phyloP scores from a whole-genome alignment of 2,329 filamentous ascomycete genomes.

The Aspergillus sclerotialis region DNA sequence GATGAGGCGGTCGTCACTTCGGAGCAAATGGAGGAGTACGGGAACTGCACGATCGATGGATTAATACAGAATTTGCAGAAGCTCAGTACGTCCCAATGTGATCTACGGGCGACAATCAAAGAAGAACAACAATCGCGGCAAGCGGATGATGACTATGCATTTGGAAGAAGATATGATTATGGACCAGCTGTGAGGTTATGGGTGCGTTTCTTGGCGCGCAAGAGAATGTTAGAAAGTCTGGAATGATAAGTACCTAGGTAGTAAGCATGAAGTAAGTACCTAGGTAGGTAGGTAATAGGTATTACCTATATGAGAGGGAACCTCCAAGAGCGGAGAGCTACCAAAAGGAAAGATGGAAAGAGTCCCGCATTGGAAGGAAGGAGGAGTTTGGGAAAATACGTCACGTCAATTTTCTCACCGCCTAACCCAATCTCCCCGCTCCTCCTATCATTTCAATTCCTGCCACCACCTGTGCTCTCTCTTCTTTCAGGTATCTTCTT shows the following conservation, averaged over 20 bases:
- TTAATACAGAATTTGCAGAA: constrained; percentile 23
- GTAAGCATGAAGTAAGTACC: constrained; percentile 6
- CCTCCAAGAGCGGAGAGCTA: no score
- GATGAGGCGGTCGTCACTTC: constrained; percentile 22
- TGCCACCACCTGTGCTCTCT: no score
- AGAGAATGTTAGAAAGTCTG: constrained; percentile 47
- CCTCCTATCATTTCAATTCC: no score
- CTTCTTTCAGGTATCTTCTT: no score
- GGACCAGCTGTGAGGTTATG: constrained; percentile 62
- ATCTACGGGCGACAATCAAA: constrained; percentile 28
- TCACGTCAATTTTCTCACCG: no score
- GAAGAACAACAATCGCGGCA: constrained; percentile 34
- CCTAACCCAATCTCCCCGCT: no score
- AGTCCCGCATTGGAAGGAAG: neutral
- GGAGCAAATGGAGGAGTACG: constrained; percentile 17
- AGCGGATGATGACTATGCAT: constrained; percentile 35
- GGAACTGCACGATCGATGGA: constrained; percentile 16
- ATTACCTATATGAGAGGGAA: no score
- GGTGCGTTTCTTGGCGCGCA: constrained; percentile 62
- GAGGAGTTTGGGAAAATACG: no score
- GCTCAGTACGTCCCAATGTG: constrained; percentile 23
- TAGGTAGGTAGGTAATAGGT: constrained; percentile 10
- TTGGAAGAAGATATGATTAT: constrained; percentile 53
- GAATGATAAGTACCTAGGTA: constrained; percentile 5
- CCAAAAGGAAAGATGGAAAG: neutral